phyloP scores from a whole-genome alignment of 768 basidiomycete genomes.

The Agaricus blazei region DNA sequence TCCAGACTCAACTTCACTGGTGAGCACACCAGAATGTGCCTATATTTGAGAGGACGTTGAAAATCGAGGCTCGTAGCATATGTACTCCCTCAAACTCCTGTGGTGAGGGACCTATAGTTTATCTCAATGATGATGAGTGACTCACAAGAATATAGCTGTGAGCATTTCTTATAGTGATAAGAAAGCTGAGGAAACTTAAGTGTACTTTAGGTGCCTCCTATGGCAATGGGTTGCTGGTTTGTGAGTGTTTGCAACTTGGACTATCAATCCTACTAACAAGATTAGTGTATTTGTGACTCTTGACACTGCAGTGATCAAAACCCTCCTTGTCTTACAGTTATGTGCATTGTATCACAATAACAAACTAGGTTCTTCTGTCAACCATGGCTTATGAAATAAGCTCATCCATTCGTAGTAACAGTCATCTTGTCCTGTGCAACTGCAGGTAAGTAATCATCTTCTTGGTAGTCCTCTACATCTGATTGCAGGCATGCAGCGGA shows the following conservation, averaged over 20 bases:
- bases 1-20: neutral
- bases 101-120: neutral
- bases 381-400: neutral
- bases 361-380: neutral
- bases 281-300: neutral
- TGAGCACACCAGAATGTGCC: neutral
- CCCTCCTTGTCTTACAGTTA: neutral
- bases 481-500: neutral
- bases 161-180: neutral
- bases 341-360: slow-evolving; percentile 1
- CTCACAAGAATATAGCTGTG: neutral
- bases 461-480: neutral
- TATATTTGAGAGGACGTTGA: too few species aligned
- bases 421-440: neutral
- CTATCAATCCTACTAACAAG: neutral
- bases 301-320: slow-evolving; percentile 5
- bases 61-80: neutral
- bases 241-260: neutral
- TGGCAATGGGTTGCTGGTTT: slow-evolving; percentile 6
- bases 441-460: neutral
- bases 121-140: neutral
- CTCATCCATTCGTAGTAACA: neutral
- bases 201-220: neutral
- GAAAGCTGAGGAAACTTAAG: neutral
- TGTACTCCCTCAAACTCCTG: neutral